Percentiles rank a stretch among this genome's conserved stretches.
phyloP scores from a whole-genome alignment of 164 flowering plant genomes.

The Aristolochia californica region DNA sequence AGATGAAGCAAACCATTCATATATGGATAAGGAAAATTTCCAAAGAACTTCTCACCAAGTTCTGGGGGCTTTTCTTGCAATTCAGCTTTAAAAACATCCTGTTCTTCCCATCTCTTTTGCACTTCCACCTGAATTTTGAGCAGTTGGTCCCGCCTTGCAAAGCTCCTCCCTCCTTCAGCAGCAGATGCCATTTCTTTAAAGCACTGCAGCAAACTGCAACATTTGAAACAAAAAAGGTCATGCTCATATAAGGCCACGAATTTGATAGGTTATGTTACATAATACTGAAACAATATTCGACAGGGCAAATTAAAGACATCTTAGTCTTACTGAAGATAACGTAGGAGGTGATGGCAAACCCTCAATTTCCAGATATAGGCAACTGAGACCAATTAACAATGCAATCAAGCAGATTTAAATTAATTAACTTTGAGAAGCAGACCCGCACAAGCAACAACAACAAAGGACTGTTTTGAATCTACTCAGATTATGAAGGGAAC shows the following conservation, averaged over 20 bases:
- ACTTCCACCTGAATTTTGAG: constrained; percentile 55
- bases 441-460: too few relatives aligned
- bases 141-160: constrained; percentile 63
- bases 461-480: too few relatives aligned
- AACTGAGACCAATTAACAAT: too few relatives aligned
- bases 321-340: too few relatives aligned
- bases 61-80: constrained; percentile 39
- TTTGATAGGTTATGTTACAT: too few relatives aligned
- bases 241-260: not conserved
- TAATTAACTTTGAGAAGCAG: too few relatives aligned
- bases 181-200: constrained; percentile 30
- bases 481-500: too few relatives aligned
- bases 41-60: constrained; percentile 72
- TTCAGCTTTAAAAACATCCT: constrained; percentile 56
- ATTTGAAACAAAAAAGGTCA: not conserved
- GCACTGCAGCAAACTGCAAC: not conserved
- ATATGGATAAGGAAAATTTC: constrained; percentile 87
- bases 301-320: too few relatives aligned
- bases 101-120: constrained; percentile 54
- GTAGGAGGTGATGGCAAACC: too few relatives aligned
- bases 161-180: constrained; percentile 49
- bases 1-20: constrained; percentile 87
- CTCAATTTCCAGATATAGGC: too few relatives aligned
- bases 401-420: too few relatives aligned
- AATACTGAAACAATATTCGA: too few relatives aligned